Percentiles rank a stretch among this genome's conserved stretches.
Evolutionary conservation across 2,329 filamentous ascomycete species (phyloP).

Genomic region (Sporothrix humicola): DNA sequence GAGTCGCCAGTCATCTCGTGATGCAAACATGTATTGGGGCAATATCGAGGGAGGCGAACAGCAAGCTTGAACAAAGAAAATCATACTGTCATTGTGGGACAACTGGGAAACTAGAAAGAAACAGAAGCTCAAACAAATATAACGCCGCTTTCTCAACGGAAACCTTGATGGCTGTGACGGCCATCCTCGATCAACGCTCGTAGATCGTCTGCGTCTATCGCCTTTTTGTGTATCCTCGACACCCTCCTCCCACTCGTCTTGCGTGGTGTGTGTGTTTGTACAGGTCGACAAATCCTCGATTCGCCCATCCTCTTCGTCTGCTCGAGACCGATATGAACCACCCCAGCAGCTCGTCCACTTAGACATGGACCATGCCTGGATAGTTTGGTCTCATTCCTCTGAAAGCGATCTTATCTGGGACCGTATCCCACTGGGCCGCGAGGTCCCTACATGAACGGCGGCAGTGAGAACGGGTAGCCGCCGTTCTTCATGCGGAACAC

Average conservation of each 20-base stretch:
- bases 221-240: neutral
- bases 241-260: neutral
- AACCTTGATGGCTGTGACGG: neutral
- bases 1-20: neutral
- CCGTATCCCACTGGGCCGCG: neutral
- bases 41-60: neutral
- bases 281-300: neutral
- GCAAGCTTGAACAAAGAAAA: neutral
- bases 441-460: slow-evolving; percentile 73
- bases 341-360: neutral
- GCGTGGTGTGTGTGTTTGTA: neutral
- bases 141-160: neutral
- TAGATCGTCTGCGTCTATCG: neutral
- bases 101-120: neutral
- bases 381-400: no score
- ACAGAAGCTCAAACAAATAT: neutral
- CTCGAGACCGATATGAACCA: neutral
- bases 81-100: slow-evolving; percentile 1
- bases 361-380: neutral
- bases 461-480: slow-evolving; percentile 91
- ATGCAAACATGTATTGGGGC: neutral
- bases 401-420: no score
- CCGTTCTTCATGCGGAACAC: slow-evolving; percentile 94
- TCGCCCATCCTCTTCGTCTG: neutral
- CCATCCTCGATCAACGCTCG: neutral